These are phyloP conservation scores for Schwanniomyces sp. DNA, from an alignment of 805 yeast genomes.

Conservation along the genomic window DNA sequence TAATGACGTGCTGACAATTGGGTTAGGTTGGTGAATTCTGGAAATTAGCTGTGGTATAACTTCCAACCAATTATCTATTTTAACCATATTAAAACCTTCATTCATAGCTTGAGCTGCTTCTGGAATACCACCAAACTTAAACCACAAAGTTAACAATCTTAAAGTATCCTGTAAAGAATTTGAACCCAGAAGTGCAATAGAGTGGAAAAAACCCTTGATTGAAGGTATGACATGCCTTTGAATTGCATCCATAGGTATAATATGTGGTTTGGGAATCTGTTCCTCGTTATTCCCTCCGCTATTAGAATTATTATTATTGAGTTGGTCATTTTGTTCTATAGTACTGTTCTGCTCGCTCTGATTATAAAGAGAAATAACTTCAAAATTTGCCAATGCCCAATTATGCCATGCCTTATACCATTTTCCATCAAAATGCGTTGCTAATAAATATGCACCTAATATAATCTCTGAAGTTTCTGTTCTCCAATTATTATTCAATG, in stretches of 20 bases:
- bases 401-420: slow-evolving; percentile 99
- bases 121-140: slow-evolving; percentile 89
- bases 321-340: slow-evolving; percentile 29
- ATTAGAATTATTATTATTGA: slow-evolving; percentile 3
- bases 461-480: slow-evolving; percentile 76
- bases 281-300: slow-evolving; percentile 15
- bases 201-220: slow-evolving; percentile 91
- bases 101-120: slow-evolving; percentile 89
- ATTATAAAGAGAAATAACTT: slow-evolving; percentile 72
- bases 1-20: slow-evolving; percentile 75
- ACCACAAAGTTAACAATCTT: slow-evolving; percentile 90
- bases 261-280: slow-evolving; percentile 10
- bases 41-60: slow-evolving; percentile 95
- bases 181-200: slow-evolving; percentile 82
- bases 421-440: slow-evolving; percentile 87
- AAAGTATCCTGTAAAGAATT: slow-evolving; percentile 92
- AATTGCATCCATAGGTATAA: slow-evolving; percentile 54
- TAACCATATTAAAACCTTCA: slow-evolving; percentile 87
- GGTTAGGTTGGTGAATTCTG: slow-evolving; percentile 93
- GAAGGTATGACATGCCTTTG: slow-evolving; percentile 94
- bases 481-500: slow-evolving; percentile 77
- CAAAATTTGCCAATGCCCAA: slow-evolving; percentile 98
- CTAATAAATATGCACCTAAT: slow-evolving; percentile 85
- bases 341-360: slow-evolving; percentile 25
- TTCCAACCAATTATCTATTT: slow-evolving; percentile 91